Conservation (phyloP, 2,329 filamentous ascomycete species). For the Massarina eburnea region DNA sequence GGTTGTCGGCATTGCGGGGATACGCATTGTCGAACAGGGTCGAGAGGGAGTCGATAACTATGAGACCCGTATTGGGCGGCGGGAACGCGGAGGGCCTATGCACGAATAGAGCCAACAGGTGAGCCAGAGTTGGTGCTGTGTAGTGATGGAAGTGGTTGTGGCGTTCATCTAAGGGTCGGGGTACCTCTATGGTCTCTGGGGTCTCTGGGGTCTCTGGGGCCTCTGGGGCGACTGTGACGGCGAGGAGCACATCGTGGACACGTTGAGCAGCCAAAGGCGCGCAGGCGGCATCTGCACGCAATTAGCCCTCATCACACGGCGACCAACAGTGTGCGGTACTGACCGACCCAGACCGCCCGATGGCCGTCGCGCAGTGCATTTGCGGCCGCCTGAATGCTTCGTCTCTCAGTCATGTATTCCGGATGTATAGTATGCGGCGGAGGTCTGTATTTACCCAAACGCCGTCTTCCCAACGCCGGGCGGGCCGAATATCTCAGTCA, state of each 20-base stretch:
- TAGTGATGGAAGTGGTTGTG: slow-evolving; percentile 66
- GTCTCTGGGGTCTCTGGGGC: too few relatives aligned
- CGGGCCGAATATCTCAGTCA: slow-evolving; percentile 87
- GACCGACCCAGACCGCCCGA: slow-evolving; percentile 81
- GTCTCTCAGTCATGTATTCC: slow-evolving; percentile 49
- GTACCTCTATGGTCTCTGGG: too few relatives aligned
- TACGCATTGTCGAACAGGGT: slow-evolving; percentile 76
- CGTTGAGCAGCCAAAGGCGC: slow-evolving; percentile 52
- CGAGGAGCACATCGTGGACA: slow-evolving; percentile 50
- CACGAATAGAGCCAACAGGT: slow-evolving; percentile 71
- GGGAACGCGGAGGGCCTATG: slow-evolving; percentile 67
- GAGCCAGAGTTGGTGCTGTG: slow-evolving; percentile 59
- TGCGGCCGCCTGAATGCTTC: slow-evolving; percentile 69
- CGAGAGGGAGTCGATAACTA: slow-evolving; percentile 79
- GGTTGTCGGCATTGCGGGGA: slow-evolving; percentile 57
- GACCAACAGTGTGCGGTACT: slow-evolving; percentile 35
- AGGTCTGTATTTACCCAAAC: slow-evolving; percentile 63
- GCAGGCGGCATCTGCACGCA: slow-evolving; percentile 50
- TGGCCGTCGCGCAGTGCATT: slow-evolving; percentile 63
- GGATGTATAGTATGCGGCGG: slow-evolving; percentile 11
- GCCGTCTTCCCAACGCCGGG: slow-evolving; percentile 84
- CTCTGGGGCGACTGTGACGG: slow-evolving; percentile 8
- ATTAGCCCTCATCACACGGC: slow-evolving; percentile 26
- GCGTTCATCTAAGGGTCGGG: slow-evolving; percentile 28
- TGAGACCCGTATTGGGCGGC: slow-evolving; percentile 62